phyloP scores from a whole-genome alignment of 1,284 basidiomycete genomes.

The Clitocybe nebularis region DNA sequence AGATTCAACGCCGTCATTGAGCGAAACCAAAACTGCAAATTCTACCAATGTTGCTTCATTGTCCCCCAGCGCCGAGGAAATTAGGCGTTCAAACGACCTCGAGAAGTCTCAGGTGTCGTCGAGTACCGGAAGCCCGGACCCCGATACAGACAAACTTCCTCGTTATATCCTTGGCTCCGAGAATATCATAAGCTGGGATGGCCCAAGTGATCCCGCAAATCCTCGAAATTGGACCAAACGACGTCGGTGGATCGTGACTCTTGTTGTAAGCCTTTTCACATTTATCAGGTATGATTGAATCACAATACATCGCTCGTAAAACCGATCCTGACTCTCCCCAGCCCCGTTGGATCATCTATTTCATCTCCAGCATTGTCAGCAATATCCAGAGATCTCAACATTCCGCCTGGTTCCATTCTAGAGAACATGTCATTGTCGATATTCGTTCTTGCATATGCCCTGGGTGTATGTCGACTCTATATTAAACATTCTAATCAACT shows the following conservation, averaged over 20 bases:
- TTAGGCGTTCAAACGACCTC: too few relatives aligned
- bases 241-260: conserved; percentile 25
- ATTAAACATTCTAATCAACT: too few relatives aligned
- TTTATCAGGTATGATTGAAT: conserved; percentile 29
- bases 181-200: conserved; percentile 24
- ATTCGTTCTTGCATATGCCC: conserved; percentile 34
- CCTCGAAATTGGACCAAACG: conserved; percentile 27
- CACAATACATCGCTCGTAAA: not conserved
- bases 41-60: too few relatives aligned
- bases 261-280: conserved; percentile 29
- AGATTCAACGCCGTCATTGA: too few relatives aligned
- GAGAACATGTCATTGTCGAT: conserved; percentile 35
- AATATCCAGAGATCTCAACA: conserved; percentile 23
- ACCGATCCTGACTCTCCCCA: conserved; percentile 4
- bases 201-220: conserved; percentile 24
- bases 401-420: conserved; percentile 27
- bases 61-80: too few relatives aligned
- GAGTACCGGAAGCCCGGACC: not conserved
- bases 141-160: conserved; percentile 1
- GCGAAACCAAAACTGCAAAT: too few relatives aligned
- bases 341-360: conserved; percentile 26
- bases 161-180: conserved; percentile 1
- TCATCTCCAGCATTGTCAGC: conserved; percentile 25
- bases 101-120: too few relatives aligned
- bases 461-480: conserved; percentile 22